These are phyloP conservation scores for Sclerospora graminicola DNA, from an alignment of 352 stramenopile species.

Conservation along the genomic window DNA sequence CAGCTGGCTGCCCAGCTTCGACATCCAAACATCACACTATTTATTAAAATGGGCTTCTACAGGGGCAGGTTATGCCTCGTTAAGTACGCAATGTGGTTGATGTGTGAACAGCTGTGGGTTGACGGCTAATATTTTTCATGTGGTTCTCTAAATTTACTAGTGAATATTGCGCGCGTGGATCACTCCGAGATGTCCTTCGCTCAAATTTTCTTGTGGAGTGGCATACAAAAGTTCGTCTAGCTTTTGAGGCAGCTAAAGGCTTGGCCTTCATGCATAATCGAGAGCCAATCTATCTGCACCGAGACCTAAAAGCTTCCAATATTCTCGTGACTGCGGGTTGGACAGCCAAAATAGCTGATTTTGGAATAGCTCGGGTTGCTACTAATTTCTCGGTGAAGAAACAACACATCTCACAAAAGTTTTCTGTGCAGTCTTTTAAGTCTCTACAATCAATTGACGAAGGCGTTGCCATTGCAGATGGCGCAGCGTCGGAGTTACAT, in stretches of 20 bases:
- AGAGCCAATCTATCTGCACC: conserved; percentile 63
- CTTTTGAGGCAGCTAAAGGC: conserved; percentile 57
- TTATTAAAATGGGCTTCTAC: conserved; percentile 61
- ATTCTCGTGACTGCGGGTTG: conserved; percentile 66
- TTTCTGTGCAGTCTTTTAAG: conserved; percentile 12
- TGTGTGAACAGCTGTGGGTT: neutral
- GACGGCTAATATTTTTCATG: neutral
- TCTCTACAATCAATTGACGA: conserved; percentile 19
- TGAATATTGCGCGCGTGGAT: conserved; percentile 58
- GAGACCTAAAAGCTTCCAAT: conserved; percentile 66
- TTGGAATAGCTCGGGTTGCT: conserved; percentile 62
- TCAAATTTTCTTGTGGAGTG: conserved; percentile 56
- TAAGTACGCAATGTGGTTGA: conserved; percentile 34
- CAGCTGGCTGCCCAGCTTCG: conserved; percentile 47
- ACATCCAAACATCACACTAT: conserved; percentile 69
- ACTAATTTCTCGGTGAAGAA: conserved; percentile 53
- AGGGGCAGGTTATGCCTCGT: conserved; percentile 57
- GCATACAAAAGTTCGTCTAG: conserved; percentile 53
- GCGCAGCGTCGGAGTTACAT: conserved; percentile 26
- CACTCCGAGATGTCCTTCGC: conserved; percentile 47
- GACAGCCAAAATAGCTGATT: conserved; percentile 67
- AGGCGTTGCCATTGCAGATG: conserved; percentile 16
- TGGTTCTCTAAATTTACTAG: conserved; percentile 12
- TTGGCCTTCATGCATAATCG: conserved; percentile 75
- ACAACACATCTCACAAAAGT: conserved; percentile 12